A percentile compares a stretch with the other conserved stretches of the same genome.
These are phyloP conservation scores for Talaromyces nanjingensis DNA, from an alignment of 495 filamentous ascomycete genomes.

Conservation along the genomic window DNA sequence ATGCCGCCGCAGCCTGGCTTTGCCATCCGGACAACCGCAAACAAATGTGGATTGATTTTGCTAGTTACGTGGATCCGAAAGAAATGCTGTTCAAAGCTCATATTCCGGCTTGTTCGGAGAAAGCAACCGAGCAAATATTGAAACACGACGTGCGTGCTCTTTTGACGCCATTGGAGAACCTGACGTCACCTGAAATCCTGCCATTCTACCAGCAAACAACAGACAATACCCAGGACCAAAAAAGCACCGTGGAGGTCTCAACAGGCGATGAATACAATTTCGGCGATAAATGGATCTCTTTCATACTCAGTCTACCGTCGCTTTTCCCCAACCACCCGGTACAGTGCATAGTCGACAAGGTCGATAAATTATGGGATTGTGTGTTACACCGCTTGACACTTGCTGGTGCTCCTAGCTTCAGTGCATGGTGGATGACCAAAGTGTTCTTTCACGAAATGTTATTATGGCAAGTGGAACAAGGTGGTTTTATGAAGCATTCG, in stretches of 20 bases:
- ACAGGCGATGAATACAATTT: conserved; percentile 52
- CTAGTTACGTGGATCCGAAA: conserved; percentile 64
- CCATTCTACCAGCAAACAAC: conserved; percentile 31
- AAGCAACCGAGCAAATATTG: conserved; percentile 57
- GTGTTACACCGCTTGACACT: conserved; percentile 57
- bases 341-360: conserved; percentile 44
- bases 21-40: conserved; percentile 42
- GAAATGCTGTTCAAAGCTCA: conserved; percentile 39
- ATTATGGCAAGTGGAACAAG: conserved; percentile 82
- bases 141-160: conserved; percentile 67
- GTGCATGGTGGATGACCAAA: conserved; percentile 97
- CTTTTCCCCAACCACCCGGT: conserved; percentile 66
- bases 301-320: conserved; percentile 65
- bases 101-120: conserved; percentile 33
- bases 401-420: conserved; percentile 75
- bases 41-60: conserved; percentile 93
- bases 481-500: conserved; percentile 73
- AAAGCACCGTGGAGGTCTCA: conserved; percentile 28
- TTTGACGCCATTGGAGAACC: conserved; percentile 42
- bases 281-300: conserved; percentile 78
- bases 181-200: conserved; percentile 22
- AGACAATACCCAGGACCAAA: conserved; percentile 28
- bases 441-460: conserved; percentile 97
- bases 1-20: conserved; percentile 41
- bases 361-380: conserved; percentile 39